Conservation (phyloP, 129 eudicot genomes). For the Pittosporum tobira region DNA sequence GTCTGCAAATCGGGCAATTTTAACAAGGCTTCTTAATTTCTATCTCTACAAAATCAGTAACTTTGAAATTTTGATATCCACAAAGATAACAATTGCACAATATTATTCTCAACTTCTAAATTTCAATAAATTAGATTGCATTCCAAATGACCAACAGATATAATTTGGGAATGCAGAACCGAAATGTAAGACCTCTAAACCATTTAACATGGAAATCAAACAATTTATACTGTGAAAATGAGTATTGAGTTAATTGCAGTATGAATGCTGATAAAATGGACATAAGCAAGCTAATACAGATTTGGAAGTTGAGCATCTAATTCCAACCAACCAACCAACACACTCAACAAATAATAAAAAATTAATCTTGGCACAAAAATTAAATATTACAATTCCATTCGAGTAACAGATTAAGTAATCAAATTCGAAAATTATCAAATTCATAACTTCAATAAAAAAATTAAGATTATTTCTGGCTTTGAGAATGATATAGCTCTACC, state of each 20-base stretch:
- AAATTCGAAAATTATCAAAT: not conserved
- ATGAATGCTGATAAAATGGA: not conserved
- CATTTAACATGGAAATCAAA: not conserved
- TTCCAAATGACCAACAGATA: no score
- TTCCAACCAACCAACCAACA: not conserved
- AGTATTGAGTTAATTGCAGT: not conserved
- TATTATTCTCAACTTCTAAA: no score
- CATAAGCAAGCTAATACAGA: not conserved
- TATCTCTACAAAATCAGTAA: no score
- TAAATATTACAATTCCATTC: not conserved
- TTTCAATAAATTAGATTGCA: no score
- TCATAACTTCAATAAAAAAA: not conserved
- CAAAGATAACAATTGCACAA: no score
- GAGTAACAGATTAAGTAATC: not conserved
- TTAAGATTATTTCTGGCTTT: no score
- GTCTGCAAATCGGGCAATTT: no score
- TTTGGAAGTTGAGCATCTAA: not conserved
- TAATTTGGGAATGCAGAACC: no score
- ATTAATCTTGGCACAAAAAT: no score
- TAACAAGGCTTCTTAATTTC: no score
- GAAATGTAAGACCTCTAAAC: no score
- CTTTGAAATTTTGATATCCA: no score
- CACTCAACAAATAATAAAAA: not conserved
- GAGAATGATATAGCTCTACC: not conserved
- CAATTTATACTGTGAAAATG: not conserved